Percentiles rank a stretch among this genome's conserved stretches.
These are phyloP conservation scores for Rhodotorula sp. DNA, from an alignment of 1,284 basidiomycete species.

Conservation along the genomic window DNA sequence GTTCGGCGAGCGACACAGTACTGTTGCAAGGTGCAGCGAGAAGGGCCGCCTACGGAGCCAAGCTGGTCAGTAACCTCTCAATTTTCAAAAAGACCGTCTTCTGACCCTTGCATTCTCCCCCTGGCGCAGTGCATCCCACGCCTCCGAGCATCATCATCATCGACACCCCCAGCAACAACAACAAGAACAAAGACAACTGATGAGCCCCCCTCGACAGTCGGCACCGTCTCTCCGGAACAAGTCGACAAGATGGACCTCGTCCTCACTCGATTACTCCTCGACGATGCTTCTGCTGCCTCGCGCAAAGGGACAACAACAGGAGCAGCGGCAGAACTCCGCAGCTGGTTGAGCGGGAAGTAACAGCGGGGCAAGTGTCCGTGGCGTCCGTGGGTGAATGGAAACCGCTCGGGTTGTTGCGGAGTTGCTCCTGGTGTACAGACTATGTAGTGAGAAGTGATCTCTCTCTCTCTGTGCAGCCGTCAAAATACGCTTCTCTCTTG, in stretches of 20 bases:
- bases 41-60: constrained; percentile 81
- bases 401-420: too few species aligned
- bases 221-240: background rate
- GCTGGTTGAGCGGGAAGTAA: too few species aligned
- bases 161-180: too few species aligned
- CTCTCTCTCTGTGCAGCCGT: too few species aligned
- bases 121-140: constrained; percentile 11
- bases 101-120: background rate
- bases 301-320: background rate
- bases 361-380: too few species aligned
- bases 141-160: background rate
- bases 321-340: too few species aligned
- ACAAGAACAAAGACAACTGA: background rate
- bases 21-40: constrained; percentile 33
- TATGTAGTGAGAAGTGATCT: too few species aligned
- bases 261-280: constrained; percentile 12
- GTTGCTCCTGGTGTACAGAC: too few species aligned
- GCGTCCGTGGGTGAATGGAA: too few species aligned
- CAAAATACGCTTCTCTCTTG: too few species aligned
- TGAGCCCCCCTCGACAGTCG: too few species aligned
- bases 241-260: constrained; percentile 18
- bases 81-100: too few species aligned
- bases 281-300: background rate
- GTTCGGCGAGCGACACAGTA: constrained; percentile 36
- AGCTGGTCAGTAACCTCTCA: constrained; percentile 70